Percentiles rank a stretch among this genome's conserved stretches.
Evolutionary conservation across 2,329 filamentous ascomycete species (phyloP).

Genomic region (Exophiala xenobiotica): DNA sequence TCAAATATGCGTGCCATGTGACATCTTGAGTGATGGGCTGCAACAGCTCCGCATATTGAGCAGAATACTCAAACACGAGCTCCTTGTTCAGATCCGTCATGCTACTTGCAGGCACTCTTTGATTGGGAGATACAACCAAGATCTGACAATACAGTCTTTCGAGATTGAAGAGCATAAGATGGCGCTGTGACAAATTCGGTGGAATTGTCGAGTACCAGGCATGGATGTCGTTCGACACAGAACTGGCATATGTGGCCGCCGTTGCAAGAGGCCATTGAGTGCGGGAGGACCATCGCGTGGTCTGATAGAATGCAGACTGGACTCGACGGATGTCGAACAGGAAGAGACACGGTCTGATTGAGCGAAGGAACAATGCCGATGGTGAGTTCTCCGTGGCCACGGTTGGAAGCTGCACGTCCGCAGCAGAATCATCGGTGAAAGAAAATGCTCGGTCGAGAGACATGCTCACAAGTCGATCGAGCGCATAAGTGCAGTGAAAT

Average conservation of each 20-base stretch:
- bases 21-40: constrained; percentile 64
- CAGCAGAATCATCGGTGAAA: constrained; percentile 81
- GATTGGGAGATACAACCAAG: constrained; percentile 80
- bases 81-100: constrained; percentile 74
- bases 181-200: constrained; percentile 60
- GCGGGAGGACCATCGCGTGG: constrained; percentile 58
- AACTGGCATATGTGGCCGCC: constrained; percentile 52
- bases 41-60: constrained; percentile 76
- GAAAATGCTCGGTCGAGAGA: constrained; percentile 85
- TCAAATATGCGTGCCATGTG: constrained; percentile 67
- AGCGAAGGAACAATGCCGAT: constrained; percentile 50
- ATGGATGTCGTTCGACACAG: constrained; percentile 60
- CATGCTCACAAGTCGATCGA: constrained; percentile 87
- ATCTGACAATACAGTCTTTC: constrained; percentile 90
- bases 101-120: constrained; percentile 60
- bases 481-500: constrained; percentile 85
- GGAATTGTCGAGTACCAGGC: constrained; percentile 78
- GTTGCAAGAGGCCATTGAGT: constrained; percentile 73
- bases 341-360: constrained; percentile 69
- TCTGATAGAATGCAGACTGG: constrained; percentile 87
- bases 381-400: constrained; percentile 35
- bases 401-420: constrained; percentile 70
- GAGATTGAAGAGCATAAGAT: constrained; percentile 77
- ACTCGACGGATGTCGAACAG: constrained; percentile 80
- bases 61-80: constrained; percentile 81